Evolutionary conservation across 1,139 yeast species (phyloP).

Genomic region (Suhomyces guaymorum): DNA sequence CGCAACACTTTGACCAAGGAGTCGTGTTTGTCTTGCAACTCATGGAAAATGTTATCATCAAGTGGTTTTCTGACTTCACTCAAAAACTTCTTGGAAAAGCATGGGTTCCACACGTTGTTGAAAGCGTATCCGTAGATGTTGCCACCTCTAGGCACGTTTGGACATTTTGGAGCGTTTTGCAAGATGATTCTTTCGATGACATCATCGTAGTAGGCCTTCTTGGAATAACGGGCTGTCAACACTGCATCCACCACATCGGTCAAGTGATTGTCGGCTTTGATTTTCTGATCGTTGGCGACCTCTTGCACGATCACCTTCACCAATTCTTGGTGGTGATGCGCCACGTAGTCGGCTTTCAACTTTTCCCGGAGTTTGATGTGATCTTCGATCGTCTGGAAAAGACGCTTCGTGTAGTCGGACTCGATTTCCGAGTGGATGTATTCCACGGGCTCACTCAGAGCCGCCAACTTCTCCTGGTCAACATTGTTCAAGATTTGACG

Average conservation of each 20-base stretch:
- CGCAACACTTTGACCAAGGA: slow-evolving; percentile 14
- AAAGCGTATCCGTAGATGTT: slow-evolving; percentile 13
- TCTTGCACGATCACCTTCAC: slow-evolving; percentile 8
- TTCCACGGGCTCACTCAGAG: slow-evolving; percentile 10
- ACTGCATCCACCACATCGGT: slow-evolving; percentile 12
- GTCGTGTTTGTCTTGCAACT: slow-evolving; percentile 16
- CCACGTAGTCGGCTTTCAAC: slow-evolving; percentile 8
- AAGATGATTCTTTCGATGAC: slow-evolving; percentile 13
- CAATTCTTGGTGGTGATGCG: slow-evolving; percentile 9
- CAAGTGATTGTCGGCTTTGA: slow-evolving; percentile 4
- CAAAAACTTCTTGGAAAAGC: slow-evolving; percentile 13
- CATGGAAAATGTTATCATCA: slow-evolving; percentile 20
- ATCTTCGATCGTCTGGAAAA: slow-evolving; percentile 11
- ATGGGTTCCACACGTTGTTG: slow-evolving; percentile 13
- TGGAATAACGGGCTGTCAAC: slow-evolving; percentile 11
- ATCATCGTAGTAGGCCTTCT: slow-evolving; percentile 13
- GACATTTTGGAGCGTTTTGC: slow-evolving; percentile 13
- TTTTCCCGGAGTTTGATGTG: slow-evolving; percentile 8
- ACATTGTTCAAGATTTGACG: slow-evolving; percentile 1
- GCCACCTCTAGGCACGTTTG: slow-evolving; percentile 9
- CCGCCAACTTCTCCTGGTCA: slow-evolving; percentile 1
- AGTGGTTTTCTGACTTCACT: slow-evolving; percentile 14
- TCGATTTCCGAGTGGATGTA: slow-evolving; percentile 11
- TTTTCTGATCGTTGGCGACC: slow-evolving; percentile 3
- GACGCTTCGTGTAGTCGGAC: slow-evolving; percentile 11